Conservation (phyloP, 306 rosid species). For the Vicia faba region DNA sequence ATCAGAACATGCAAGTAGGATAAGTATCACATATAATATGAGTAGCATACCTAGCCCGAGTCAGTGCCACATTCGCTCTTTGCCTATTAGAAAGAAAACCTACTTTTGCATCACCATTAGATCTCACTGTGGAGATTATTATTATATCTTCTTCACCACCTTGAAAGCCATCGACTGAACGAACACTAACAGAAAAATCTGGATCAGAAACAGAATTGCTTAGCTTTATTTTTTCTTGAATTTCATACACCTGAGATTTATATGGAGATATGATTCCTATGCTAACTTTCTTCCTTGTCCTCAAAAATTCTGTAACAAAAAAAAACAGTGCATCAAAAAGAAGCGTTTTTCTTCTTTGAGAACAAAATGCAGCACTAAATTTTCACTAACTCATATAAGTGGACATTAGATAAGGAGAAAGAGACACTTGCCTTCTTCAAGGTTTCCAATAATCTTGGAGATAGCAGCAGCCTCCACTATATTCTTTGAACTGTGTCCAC, state of each 20-base stretch:
- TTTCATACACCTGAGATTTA: constrained; percentile 55
- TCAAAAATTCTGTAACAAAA: constrained; percentile 35
- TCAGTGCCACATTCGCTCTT: constrained; percentile 64
- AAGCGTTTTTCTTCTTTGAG: constrained; percentile 14
- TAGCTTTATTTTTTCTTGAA: constrained; percentile 46
- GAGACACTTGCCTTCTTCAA: constrained; percentile 46
- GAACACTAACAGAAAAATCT: constrained; percentile 53
- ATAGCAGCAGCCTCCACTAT: constrained; percentile 55
- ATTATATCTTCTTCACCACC: constrained; percentile 74
- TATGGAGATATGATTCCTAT: constrained; percentile 73
- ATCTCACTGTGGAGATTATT: constrained; percentile 49
- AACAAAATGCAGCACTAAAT: neutral
- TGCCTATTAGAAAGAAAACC: constrained; percentile 59
- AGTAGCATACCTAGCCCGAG: constrained; percentile 60
- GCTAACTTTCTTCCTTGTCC: constrained; percentile 50
- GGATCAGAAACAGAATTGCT: constrained; percentile 17
- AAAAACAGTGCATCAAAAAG: neutral
- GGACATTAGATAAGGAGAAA: neutral
- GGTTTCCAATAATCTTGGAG: constrained; percentile 52
- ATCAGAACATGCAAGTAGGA: neutral
- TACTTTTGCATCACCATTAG: constrained; percentile 43
- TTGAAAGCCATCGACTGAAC: constrained; percentile 74
- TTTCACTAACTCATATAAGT: neutral
- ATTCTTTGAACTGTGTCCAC: constrained; percentile 43
- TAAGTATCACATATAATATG: neutral